phyloP scores from a whole-genome alignment of 2,329 filamentous ascomycete species.

The Akanthomyces lecanii region DNA sequence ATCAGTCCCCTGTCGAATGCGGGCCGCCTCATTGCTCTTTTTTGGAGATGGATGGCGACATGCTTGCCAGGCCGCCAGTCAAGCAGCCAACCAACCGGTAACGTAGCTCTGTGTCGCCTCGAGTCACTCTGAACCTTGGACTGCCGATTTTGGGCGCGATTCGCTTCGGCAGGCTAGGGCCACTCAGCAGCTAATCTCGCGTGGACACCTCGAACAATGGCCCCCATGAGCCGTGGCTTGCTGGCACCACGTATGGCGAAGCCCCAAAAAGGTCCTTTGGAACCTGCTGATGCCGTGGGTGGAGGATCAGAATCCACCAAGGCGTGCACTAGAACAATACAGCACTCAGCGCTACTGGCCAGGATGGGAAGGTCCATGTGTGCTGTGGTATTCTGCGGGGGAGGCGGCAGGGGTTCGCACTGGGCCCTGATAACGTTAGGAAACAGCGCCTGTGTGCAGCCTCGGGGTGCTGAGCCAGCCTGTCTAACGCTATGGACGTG shows the following conservation, averaged over 20 bases:
- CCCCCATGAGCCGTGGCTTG: conserved; percentile 1
- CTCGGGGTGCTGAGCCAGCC: background rate
- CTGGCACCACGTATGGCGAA: background rate
- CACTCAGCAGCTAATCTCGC: background rate
- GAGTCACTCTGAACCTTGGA: background rate
- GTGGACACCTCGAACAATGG: background rate
- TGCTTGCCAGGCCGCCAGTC: background rate
- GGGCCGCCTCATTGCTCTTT: conserved; percentile 10
- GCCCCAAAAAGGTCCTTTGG: background rate
- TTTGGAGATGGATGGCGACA: conserved; percentile 13
- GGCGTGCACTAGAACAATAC: conserved; percentile 4
- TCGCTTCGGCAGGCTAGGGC: background rate
- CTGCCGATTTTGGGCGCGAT: background rate
- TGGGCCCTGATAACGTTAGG: background rate
- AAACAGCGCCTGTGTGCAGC: background rate
- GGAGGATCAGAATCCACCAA: conserved; percentile 3
- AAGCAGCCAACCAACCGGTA: background rate
- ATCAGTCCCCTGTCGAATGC: background rate
- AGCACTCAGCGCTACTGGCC: conserved; percentile 7
- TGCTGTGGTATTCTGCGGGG: conserved; percentile 10
- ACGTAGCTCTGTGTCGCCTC: background rate
- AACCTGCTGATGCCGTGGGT: background rate
- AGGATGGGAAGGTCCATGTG: conserved; percentile 1
- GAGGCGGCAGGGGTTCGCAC: conserved; percentile 10
- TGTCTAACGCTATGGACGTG: background rate